phyloP scores from a whole-genome alignment of 306 rosid genomes.

The Arachis hypogaea region DNA sequence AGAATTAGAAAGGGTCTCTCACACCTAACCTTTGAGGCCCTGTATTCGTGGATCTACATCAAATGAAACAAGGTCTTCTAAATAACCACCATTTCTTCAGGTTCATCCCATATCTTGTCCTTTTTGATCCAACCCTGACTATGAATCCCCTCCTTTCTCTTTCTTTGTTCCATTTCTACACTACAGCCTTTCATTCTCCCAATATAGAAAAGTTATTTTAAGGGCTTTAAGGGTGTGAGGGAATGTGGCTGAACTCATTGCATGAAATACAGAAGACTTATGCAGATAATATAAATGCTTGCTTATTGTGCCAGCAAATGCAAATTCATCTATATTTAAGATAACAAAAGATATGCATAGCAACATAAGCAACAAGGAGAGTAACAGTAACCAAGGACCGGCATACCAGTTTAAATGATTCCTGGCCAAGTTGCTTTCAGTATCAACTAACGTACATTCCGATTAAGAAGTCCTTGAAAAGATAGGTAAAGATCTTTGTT shows the following conservation, averaged over 20 bases:
- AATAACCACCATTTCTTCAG: not conserved
- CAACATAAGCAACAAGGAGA: conserved; percentile 9
- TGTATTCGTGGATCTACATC: not conserved
- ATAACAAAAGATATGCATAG: not conserved
- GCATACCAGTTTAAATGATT: conserved; percentile 47
- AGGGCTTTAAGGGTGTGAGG: not conserved
- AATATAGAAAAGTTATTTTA: not conserved
- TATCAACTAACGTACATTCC: conserved; percentile 72
- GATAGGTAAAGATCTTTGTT: conserved; percentile 90
- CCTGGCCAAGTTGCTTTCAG: conserved; percentile 41
- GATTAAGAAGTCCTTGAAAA: conserved; percentile 91
- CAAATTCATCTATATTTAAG: conserved; percentile 17
- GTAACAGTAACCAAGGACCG: conserved; percentile 23
- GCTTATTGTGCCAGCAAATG: conserved; percentile 12
- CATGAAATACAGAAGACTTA: not conserved
- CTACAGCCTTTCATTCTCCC: not conserved
- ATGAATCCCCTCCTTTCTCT: not conserved
- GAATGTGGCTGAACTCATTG: not conserved
- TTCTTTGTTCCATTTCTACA: not conserved
- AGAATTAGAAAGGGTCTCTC: not conserved
- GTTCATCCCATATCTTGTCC: not conserved
- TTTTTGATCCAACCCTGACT: not conserved
- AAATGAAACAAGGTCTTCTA: not conserved
- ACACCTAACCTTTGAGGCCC: not conserved
- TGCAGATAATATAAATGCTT: not conserved